Evolutionary conservation across 2,329 filamentous ascomycete genomes (phyloP).

Genomic region (Penicillium crustosum): DNA sequence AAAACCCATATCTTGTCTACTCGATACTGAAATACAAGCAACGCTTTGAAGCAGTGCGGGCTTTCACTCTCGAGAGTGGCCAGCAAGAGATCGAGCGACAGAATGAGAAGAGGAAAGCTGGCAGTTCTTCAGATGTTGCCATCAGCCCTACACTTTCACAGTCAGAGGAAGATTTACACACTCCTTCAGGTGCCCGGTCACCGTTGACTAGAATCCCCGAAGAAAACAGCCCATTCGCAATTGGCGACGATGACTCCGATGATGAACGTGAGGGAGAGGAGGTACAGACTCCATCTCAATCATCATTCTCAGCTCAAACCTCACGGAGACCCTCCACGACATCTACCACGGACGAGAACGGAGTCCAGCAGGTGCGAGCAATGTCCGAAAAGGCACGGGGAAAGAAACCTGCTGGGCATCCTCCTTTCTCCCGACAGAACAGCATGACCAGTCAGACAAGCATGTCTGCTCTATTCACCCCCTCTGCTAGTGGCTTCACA

Average conservation of each 20-base stretch:
- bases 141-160: constrained; percentile 39
- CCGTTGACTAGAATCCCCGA: constrained; percentile 69
- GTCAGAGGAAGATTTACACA: constrained; percentile 42
- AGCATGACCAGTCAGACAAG: constrained; percentile 78
- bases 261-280: constrained; percentile 59
- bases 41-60: constrained; percentile 78
- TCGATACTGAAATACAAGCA: constrained; percentile 76
- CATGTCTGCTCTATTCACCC: constrained; percentile 59
- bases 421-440: constrained; percentile 85
- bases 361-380: constrained; percentile 78
- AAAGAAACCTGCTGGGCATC: constrained; percentile 83
- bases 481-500: constrained; percentile 61
- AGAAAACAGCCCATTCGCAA: constrained; percentile 79
- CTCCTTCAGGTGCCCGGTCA: constrained; percentile 53
- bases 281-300: constrained; percentile 59
- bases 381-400: constrained; percentile 98
- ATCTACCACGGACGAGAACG: constrained; percentile 69
- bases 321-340: constrained; percentile 68
- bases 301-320: constrained; percentile 55
- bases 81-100: constrained; percentile 86
- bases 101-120: constrained; percentile 68
- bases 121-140: constrained; percentile 36
- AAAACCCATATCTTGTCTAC: constrained; percentile 79
- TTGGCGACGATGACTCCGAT: constrained; percentile 71
- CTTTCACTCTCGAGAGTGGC: constrained; percentile 88